Conservation (phyloP, 1,284 basidiomycete genomes). For the Cystobasidiaceae sp. region DNA sequence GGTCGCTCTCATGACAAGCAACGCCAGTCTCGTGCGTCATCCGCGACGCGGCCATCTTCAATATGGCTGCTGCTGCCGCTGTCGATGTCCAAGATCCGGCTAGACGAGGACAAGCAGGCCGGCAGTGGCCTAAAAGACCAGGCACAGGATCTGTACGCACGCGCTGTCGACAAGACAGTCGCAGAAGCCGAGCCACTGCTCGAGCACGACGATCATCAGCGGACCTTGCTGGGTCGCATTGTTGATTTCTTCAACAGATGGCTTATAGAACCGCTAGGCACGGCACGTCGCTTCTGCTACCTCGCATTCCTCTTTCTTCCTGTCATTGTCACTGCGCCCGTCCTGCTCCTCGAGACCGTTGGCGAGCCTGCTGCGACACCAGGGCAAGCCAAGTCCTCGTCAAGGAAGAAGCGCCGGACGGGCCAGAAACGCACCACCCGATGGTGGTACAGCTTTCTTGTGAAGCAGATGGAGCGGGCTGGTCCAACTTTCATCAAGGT, state of each 20-base stretch:
- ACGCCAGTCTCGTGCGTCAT: neutral
- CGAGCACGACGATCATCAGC: slow-evolving; percentile 17
- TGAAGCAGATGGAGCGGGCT: slow-evolving; percentile 83
- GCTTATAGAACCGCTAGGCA: slow-evolving; percentile 82
- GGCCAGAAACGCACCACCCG: slow-evolving; percentile 60
- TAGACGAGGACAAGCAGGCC: neutral
- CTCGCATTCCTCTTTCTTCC: slow-evolving; percentile 80
- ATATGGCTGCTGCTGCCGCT: slow-evolving; percentile 11
- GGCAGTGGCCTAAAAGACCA: neutral
- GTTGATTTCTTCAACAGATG: slow-evolving; percentile 42
- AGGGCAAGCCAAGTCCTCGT: no score
- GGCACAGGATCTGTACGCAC: slow-evolving; percentile 13
- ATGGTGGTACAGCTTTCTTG: slow-evolving; percentile 93
- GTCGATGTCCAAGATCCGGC: slow-evolving; percentile 4
- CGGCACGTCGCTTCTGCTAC: slow-evolving; percentile 74
- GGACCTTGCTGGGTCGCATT: slow-evolving; percentile 2
- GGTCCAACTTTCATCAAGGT: slow-evolving; percentile 98
- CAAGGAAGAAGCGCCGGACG: slow-evolving; percentile 47
- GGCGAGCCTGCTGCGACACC: slow-evolving; percentile 50
- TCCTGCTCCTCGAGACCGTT: slow-evolving; percentile 64
- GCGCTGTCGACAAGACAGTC: neutral
- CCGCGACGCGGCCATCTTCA: neutral
- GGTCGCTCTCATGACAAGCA: neutral
- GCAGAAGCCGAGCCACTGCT: slow-evolving; percentile 2
- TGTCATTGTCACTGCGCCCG: slow-evolving; percentile 75